A percentile compares a stretch with the other conserved stretches of the same genome.
phyloP scores from a whole-genome alignment of 225 moss, liverwort and hornwort genomes.

The Antitrichia curtipendula region DNA sequence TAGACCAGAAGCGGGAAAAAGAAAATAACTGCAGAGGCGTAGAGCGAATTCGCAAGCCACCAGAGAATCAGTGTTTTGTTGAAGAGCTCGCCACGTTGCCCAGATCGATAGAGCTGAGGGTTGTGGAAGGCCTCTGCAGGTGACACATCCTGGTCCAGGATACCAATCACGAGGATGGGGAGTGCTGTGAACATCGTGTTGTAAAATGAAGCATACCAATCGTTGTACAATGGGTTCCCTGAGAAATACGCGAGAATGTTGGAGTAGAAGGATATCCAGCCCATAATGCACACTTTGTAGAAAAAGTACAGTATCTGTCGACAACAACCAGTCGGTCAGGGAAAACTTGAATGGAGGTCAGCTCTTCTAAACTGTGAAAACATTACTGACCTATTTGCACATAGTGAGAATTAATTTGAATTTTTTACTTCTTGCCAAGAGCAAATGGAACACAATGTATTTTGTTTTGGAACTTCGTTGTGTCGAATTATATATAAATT shows the following conservation, averaged over 20 bases:
- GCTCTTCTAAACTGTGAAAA: background rate
- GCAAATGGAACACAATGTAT: background rate
- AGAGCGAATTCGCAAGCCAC: conserved; percentile 44
- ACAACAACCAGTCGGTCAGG: background rate
- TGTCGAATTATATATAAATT: background rate
- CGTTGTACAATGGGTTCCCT: conserved; percentile 65
- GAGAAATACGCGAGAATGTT: conserved; percentile 59
- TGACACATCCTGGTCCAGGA: conserved; percentile 63
- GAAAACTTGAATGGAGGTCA: background rate
- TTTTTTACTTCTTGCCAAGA: background rate
- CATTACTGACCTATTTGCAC: background rate
- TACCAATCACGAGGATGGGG: conserved; percentile 50
- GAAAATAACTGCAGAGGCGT: conserved; percentile 51
- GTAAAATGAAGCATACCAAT: conserved; percentile 83
- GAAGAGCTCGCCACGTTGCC: conserved; percentile 63
- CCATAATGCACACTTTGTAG: conserved; percentile 77
- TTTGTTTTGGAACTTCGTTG: background rate
- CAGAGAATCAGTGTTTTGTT: conserved; percentile 17
- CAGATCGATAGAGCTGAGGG: conserved; percentile 54
- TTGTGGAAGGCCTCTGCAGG: conserved; percentile 24
- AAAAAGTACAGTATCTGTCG: conserved; percentile 72
- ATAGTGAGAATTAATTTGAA: background rate
- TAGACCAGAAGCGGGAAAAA: conserved; percentile 40
- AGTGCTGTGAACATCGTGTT: conserved; percentile 61
- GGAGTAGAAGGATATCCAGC: conserved; percentile 71